These are phyloP conservation scores for Kluyveromyces aestuarii DNA, from an alignment of 805 yeast species.

Conservation along the genomic window DNA sequence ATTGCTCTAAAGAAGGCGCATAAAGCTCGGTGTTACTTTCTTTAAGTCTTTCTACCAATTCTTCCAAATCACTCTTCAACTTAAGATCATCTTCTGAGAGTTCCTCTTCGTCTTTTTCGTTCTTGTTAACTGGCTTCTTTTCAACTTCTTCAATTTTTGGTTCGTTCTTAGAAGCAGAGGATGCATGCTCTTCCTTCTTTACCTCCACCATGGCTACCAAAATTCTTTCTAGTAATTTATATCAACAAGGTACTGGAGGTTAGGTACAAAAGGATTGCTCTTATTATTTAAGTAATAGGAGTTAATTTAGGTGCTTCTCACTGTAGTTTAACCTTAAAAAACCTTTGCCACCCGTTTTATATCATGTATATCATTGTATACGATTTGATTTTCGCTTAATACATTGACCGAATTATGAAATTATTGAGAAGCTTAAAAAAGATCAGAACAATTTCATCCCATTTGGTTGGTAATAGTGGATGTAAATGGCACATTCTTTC, in stretches of 20 bases:
- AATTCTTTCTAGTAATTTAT: not conserved
- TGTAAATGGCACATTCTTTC: too few species aligned
- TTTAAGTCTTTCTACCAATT: conserved; percentile 69
- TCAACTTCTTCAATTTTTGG: conserved; percentile 8
- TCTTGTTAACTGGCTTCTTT: conserved; percentile 22
- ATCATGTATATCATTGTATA: not conserved
- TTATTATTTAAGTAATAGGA: too few species aligned
- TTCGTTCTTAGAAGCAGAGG: conserved; percentile 5
- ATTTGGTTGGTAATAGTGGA: too few species aligned
- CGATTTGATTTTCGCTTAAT: not conserved
- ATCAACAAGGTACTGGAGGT: not conserved
- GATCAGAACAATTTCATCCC: too few species aligned
- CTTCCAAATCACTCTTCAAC: conserved; percentile 77
- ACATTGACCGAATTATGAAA: too few species aligned
- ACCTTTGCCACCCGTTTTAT: not conserved
- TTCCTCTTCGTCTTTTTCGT: conserved; percentile 56
- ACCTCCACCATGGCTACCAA: conserved; percentile 12
- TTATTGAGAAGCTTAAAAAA: too few species aligned
- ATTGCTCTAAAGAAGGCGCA: conserved; percentile 50
- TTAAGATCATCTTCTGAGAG: conserved; percentile 88
- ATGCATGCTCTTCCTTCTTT: conserved; percentile 9
- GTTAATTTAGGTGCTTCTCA: too few species aligned
- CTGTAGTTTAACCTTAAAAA: not conserved
- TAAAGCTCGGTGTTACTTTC: conserved; percentile 44
- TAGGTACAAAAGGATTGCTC: too few species aligned